Evolutionary conservation across 768 basidiomycete species (phyloP).

Genomic region (Suillus fuscotomentosus): DNA sequence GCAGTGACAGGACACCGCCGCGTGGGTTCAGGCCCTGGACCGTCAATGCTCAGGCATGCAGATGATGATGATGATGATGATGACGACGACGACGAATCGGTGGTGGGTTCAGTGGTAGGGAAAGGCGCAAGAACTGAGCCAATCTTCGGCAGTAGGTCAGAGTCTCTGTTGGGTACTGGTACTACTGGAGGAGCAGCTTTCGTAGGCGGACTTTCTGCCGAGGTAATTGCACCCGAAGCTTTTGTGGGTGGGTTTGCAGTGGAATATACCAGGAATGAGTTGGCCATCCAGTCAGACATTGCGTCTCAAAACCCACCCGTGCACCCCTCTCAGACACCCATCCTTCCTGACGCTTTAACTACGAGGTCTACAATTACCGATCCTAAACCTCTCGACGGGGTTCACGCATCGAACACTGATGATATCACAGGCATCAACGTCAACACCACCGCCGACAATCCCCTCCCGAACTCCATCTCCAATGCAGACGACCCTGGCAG

Average conservation of each 20-base stretch:
- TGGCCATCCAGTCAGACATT: constrained; percentile 3
- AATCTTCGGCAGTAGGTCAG: not conserved
- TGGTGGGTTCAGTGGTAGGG: not conserved
- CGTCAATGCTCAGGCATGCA: constrained; percentile 7
- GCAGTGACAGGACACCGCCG: not conserved
- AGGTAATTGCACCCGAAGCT: not conserved
- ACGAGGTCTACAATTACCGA: not conserved
- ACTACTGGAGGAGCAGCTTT: not conserved
- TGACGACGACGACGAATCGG: not conserved
- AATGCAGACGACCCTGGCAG: not conserved
- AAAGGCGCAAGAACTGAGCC: not conserved
- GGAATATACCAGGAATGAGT: not conserved
- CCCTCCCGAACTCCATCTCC: not conserved
- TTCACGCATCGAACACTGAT: not conserved
- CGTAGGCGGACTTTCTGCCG: not conserved
- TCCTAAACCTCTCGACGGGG: not conserved
- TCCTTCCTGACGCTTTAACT: not conserved
- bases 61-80: not conserved
- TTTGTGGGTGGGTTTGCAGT: constrained; percentile 4
- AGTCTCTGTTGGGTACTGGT: not conserved
- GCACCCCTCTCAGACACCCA: constrained; percentile 13
- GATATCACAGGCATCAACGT: constrained; percentile 11
- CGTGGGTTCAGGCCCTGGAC: not conserved
- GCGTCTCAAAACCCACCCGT: constrained; percentile 4
- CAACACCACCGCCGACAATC: constrained; percentile 9